phyloP scores from a whole-genome alignment of 352 stramenopile species.

The Phytophthora sansomeana region DNA sequence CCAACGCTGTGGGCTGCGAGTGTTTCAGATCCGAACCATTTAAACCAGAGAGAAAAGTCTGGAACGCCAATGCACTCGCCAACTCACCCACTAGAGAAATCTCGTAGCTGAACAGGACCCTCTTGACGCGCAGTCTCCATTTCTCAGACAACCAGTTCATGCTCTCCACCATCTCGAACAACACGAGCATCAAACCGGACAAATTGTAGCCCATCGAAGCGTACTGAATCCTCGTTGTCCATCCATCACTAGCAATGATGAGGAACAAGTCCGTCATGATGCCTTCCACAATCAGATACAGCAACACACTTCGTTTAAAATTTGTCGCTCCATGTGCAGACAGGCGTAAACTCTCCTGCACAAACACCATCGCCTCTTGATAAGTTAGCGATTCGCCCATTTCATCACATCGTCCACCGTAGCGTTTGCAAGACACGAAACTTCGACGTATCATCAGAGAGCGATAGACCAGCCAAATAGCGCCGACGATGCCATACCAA shows the following conservation, averaged over 20 bases:
- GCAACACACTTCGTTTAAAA: neutral
- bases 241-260: slow-evolving; percentile 17
- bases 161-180: slow-evolving; percentile 19
- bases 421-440: slow-evolving; percentile 1
- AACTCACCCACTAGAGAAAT: slow-evolving; percentile 14
- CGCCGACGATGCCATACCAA: slow-evolving; percentile 14
- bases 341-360: slow-evolving; percentile 16
- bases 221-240: slow-evolving; percentile 7
- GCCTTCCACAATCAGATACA: slow-evolving; percentile 20
- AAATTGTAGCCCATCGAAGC: slow-evolving; percentile 25
- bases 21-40: slow-evolving; percentile 16
- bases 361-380: slow-evolving; percentile 17
- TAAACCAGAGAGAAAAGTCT: slow-evolving; percentile 16
- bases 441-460: slow-evolving; percentile 3
- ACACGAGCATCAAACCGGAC: slow-evolving; percentile 10
- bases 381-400: slow-evolving; percentile 5
- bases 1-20: slow-evolving; percentile 9
- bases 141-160: slow-evolving; percentile 5
- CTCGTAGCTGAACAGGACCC: slow-evolving; percentile 20
- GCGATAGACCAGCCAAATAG: slow-evolving; percentile 18
- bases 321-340: slow-evolving; percentile 18
- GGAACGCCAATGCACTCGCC: slow-evolving; percentile 3
- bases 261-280: slow-evolving; percentile 26
- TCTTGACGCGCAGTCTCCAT: slow-evolving; percentile 12
- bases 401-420: slow-evolving; percentile 2